Evolutionary conservation across 1,284 basidiomycete species (phyloP).

Genomic region (Golubevia pallescens): DNA sequence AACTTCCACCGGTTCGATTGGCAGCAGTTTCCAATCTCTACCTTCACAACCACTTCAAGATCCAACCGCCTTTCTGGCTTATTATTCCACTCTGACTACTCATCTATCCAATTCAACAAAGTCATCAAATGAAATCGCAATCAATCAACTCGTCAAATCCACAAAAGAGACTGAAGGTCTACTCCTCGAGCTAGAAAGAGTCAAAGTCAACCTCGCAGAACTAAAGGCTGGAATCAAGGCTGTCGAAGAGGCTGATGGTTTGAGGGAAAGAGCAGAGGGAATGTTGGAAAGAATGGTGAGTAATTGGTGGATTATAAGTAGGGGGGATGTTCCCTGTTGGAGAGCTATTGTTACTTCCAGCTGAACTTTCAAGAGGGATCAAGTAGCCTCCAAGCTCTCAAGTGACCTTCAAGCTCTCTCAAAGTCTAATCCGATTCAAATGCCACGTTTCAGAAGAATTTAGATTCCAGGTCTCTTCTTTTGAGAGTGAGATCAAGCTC

Average conservation of each 20-base stretch:
- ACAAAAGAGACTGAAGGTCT: slow-evolving; percentile 28
- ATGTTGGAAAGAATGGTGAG: slow-evolving; percentile 11
- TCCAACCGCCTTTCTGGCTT: slow-evolving; percentile 34
- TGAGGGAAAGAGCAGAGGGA: slow-evolving; percentile 42
- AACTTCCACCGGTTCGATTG: not conserved
- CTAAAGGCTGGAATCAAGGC: slow-evolving; percentile 42
- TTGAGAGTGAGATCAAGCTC: not conserved
- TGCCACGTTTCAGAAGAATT: too few species aligned
- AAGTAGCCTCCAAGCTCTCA: too few species aligned
- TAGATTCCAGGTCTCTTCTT: not conserved
- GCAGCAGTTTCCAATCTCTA: slow-evolving; percentile 12
- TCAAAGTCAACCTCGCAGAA: slow-evolving; percentile 40
- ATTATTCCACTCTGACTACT: slow-evolving; percentile 33
- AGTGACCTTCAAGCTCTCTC: too few species aligned
- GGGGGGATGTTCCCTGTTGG: too few species aligned
- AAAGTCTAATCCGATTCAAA: too few species aligned
- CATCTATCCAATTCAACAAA: slow-evolving; percentile 33
- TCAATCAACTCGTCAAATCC: slow-evolving; percentile 24
- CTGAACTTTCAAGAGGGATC: too few species aligned
- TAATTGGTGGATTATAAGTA: too few species aligned
- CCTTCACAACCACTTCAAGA: slow-evolving; percentile 21
- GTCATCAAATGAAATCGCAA: slow-evolving; percentile 24
- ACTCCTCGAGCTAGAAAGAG: slow-evolving; percentile 32
- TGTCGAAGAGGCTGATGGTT: slow-evolving; percentile 46
- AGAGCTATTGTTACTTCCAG: too few species aligned